Percentiles rank a stretch among this genome's conserved stretches.
Evolutionary conservation across 1,284 basidiomycete genomes (phyloP).

Genomic region (Melampsora abietis-canadensis): DNA sequence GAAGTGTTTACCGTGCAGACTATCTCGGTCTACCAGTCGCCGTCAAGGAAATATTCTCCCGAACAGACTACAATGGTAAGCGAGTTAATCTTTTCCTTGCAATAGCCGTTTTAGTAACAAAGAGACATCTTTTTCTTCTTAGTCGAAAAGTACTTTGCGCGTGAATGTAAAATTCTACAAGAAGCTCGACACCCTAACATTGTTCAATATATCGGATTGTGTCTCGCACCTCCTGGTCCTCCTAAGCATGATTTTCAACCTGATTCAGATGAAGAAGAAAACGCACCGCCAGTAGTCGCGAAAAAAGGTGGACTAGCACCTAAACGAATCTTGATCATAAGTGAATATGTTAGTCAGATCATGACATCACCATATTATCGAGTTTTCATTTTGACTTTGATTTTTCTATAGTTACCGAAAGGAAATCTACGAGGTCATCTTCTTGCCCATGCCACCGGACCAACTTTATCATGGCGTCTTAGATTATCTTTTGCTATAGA

Average conservation of each 20-base stretch:
- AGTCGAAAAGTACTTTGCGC: slow-evolving; percentile 90
- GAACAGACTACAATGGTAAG: slow-evolving; percentile 50
- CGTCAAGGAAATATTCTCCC: slow-evolving; percentile 67
- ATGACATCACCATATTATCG: slow-evolving; percentile 57
- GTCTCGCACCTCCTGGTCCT: slow-evolving; percentile 76
- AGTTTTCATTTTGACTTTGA: slow-evolving; percentile 66
- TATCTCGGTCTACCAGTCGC: slow-evolving; percentile 94
- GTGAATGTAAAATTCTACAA: slow-evolving; percentile 96
- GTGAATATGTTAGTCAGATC: slow-evolving; percentile 44
- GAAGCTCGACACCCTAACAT: slow-evolving; percentile 77
- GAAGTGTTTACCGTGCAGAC: slow-evolving; percentile 84
- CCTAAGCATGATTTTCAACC: slow-evolving; percentile 81
- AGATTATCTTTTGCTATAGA: slow-evolving; percentile 91
- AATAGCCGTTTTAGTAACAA: slow-evolving; percentile 1
- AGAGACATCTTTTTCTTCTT: slow-evolving; percentile 11
- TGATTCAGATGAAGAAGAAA: slow-evolving; percentile 47
- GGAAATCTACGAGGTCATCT: slow-evolving; percentile 31
- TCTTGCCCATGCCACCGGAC: background rate
- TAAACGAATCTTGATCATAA: slow-evolving; percentile 47
- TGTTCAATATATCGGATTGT: slow-evolving; percentile 88
- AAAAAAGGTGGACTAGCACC: slow-evolving; percentile 7
- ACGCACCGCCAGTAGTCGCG: too few relatives aligned
- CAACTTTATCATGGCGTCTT: slow-evolving; percentile 68
- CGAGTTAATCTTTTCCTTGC: background rate
- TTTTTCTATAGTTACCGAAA: slow-evolving; percentile 55